Evolutionary conservation across 75 land plant genomes (phyloP).

Genomic region (Ceratopteris richardii): DNA sequence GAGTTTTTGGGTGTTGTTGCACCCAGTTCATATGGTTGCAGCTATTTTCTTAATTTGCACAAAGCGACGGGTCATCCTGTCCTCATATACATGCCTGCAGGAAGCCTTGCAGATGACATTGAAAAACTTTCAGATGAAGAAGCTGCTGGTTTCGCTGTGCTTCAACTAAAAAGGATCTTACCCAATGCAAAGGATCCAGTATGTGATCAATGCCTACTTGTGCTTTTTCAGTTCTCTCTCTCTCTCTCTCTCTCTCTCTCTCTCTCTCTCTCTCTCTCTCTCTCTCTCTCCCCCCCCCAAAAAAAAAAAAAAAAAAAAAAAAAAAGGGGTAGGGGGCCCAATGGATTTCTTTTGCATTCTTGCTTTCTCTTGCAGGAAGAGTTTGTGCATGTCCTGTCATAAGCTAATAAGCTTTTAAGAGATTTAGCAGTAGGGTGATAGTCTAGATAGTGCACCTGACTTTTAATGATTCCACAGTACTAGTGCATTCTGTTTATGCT

Average conservation of each 20-base stretch:
- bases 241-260: neutral
- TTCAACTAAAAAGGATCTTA: conserved; percentile 37
- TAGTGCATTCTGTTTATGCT: neutral
- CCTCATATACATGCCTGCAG: conserved; percentile 54
- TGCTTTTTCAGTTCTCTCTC: neutral
- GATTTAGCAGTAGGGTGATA: too few relatives aligned
- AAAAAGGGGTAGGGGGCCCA: neutral
- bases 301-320: too few relatives aligned
- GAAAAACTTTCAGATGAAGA: conserved; percentile 41
- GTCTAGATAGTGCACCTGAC: too few relatives aligned
- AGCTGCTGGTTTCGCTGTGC: conserved; percentile 31
- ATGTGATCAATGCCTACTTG: neutral
- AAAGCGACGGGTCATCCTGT: conserved; percentile 51
- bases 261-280: too few relatives aligned
- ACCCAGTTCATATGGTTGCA: conserved; percentile 45
- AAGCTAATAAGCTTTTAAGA: neutral
- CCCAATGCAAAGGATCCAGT: conserved; percentile 41
- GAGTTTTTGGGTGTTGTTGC: conserved; percentile 53
- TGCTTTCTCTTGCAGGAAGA: neutral
- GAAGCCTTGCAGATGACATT: conserved; percentile 44
- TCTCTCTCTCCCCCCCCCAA: too few relatives aligned
- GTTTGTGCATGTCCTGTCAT: neutral
- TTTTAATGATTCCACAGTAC: neutral
- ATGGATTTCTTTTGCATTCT: neutral
- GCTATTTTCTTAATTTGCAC: conserved; percentile 52